Conservation (phyloP, 148 eudicot genomes). For the Fagopyrum tataricum region DNA sequence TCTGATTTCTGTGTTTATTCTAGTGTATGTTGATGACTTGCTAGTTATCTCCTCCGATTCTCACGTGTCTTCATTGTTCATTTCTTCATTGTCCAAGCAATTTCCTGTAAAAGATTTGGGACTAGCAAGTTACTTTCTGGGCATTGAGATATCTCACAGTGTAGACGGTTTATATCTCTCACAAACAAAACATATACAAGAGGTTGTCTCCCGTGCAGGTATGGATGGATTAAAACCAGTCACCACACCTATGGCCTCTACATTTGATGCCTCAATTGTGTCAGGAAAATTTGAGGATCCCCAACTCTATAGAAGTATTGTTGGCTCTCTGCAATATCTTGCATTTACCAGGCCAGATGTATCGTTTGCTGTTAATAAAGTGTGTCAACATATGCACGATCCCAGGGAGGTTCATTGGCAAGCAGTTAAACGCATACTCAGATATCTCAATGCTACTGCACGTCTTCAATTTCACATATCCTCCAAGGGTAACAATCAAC, state of each 20-base stretch:
- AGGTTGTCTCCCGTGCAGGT: too few relatives aligned
- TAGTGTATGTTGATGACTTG: background rate
- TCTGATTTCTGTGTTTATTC: background rate
- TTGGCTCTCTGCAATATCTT: background rate
- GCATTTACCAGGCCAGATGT: background rate
- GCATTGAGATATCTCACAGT: background rate
- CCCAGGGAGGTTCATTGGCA: background rate
- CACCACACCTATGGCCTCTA: background rate
- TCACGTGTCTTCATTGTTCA: background rate
- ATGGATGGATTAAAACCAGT: background rate
- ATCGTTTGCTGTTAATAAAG: background rate
- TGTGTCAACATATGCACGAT: background rate
- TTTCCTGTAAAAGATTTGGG: background rate
- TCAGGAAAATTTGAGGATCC: background rate
- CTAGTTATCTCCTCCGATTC: background rate
- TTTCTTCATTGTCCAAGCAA: background rate
- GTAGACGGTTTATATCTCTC: background rate
- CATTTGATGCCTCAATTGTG: background rate
- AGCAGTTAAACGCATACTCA: background rate
- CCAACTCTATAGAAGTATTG: background rate
- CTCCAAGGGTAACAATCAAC: background rate
- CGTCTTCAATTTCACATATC: background rate
- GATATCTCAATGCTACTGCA: background rate
- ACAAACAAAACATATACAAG: background rate
- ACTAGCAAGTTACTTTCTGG: background rate